Evolutionary conservation across 2,329 filamentous ascomycete species (phyloP).

Genomic region (Paramyrothecium roridum): DNA sequence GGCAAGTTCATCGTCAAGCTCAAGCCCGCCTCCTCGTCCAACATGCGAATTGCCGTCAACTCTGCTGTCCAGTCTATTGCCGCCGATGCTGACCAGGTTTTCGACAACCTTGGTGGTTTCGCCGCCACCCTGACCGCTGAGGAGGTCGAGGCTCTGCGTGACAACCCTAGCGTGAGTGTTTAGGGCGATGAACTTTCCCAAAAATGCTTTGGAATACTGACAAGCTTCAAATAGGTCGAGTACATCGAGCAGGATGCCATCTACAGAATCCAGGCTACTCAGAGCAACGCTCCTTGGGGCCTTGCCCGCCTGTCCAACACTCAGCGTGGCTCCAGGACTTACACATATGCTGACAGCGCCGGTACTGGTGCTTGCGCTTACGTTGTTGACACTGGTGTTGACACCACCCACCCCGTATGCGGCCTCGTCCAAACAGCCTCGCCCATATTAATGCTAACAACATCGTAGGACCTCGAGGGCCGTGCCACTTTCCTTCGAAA

Average conservation of each 20-base stretch:
- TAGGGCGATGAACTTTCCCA: background rate
- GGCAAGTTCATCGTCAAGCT: constrained; percentile 17
- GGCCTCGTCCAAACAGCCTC: background rate
- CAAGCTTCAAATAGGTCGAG: constrained; percentile 14
- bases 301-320: constrained; percentile 30
- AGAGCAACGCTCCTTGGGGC: constrained; percentile 33
- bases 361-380: constrained; percentile 36
- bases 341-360: constrained; percentile 29
- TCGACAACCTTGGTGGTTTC: constrained; percentile 11
- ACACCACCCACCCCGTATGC: constrained; percentile 27
- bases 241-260: constrained; percentile 31
- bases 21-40: constrained; percentile 1
- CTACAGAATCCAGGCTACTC: constrained; percentile 20
- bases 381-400: constrained; percentile 40
- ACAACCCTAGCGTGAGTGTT: constrained; percentile 7
- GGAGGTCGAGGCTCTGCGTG: constrained; percentile 10
- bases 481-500: constrained; percentile 35
- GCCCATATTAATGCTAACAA: background rate
- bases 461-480: constrained; percentile 31
- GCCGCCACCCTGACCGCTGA: constrained; percentile 9
- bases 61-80: constrained; percentile 5
- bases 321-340: constrained; percentile 16
- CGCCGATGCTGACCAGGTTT: constrained; percentile 9
- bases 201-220: background rate
- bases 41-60: background rate